These are phyloP conservation scores for Malania oleifera DNA, from an alignment of 164 flowering plant genomes.

Conservation along the genomic window DNA sequence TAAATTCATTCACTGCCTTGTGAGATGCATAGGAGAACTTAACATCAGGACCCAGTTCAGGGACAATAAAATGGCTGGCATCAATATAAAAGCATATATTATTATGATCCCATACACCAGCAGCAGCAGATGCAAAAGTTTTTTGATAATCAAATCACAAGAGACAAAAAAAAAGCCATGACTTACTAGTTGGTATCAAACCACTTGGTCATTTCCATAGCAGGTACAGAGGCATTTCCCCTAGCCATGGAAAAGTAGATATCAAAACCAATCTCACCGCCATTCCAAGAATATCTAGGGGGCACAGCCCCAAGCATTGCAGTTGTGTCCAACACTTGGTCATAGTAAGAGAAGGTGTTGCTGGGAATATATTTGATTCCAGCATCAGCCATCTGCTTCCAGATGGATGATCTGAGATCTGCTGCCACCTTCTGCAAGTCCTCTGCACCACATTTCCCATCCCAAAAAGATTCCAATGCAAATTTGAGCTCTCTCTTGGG, in stretches of 20 bases:
- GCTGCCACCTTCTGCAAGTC: slow-evolving; percentile 60
- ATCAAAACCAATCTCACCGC: slow-evolving; percentile 76
- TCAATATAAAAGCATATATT: not conserved
- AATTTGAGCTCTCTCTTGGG: slow-evolving; percentile 85
- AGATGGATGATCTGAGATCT: slow-evolving; percentile 65
- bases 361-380: slow-evolving; percentile 73
- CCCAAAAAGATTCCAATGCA: slow-evolving; percentile 90
- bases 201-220: slow-evolving; percentile 94
- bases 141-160: too few relatives aligned
- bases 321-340: slow-evolving; percentile 67
- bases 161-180: not conserved
- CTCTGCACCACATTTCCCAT: slow-evolving; percentile 60
- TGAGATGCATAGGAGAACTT: slow-evolving; percentile 52
- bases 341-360: slow-evolving; percentile 72
- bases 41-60: slow-evolving; percentile 51
- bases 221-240: slow-evolving; percentile 72
- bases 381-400: slow-evolving; percentile 73
- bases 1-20: slow-evolving; percentile 52
- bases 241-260: slow-evolving; percentile 77
- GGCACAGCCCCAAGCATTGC: slow-evolving; percentile 83
- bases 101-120: too few relatives aligned
- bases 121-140: not conserved
- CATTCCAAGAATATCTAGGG: slow-evolving; percentile 55
- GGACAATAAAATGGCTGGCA: slow-evolving; percentile 60
- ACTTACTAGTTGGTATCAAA: slow-evolving; percentile 88